Conservation (phyloP, 1,284 basidiomycete species). For the Ganoderma sinense region DNA sequence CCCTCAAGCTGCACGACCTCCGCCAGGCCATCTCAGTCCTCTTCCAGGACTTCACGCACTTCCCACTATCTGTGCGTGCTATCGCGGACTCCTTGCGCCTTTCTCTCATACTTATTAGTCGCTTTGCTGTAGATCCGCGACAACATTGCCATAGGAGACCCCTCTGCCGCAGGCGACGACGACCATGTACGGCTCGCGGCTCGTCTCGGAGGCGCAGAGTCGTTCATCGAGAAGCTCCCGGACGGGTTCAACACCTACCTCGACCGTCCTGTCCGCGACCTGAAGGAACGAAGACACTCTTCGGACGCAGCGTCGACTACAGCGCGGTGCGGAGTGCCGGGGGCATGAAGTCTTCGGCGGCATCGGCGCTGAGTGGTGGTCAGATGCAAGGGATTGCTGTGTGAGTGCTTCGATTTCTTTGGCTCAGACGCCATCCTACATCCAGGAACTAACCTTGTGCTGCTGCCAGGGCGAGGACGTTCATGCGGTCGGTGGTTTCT, state of each 20-base stretch:
- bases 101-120: conserved; percentile 4
- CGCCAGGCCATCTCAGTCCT: conserved; percentile 70
- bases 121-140: conserved; percentile 64
- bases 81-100: conserved; percentile 21
- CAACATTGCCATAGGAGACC: conserved; percentile 78
- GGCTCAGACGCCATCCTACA: neutral
- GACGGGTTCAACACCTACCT: conserved; percentile 76
- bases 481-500: conserved; percentile 73
- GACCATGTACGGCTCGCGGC: conserved; percentile 70
- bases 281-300: conserved; percentile 66
- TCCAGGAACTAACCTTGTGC: neutral
- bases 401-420: conserved; percentile 47
- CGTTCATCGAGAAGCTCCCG: conserved; percentile 67
- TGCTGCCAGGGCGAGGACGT: conserved; percentile 67
- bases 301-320: conserved; percentile 67
- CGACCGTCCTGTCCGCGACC: conserved; percentile 72
- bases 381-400: conserved; percentile 82
- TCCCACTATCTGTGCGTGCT: conserved; percentile 66
- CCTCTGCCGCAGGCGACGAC: conserved; percentile 54
- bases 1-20: conserved; percentile 65
- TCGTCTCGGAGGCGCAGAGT: conserved; percentile 69
- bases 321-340: conserved; percentile 52
- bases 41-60: conserved; percentile 82
- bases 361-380: conserved; percentile 66
- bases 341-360: conserved; percentile 49